Evolutionary conservation across 164 flowering plant genomes (phyloP), one percentile per base, ranked within the genome.

Genomic region (Kingdonia uniflora): DNA sequence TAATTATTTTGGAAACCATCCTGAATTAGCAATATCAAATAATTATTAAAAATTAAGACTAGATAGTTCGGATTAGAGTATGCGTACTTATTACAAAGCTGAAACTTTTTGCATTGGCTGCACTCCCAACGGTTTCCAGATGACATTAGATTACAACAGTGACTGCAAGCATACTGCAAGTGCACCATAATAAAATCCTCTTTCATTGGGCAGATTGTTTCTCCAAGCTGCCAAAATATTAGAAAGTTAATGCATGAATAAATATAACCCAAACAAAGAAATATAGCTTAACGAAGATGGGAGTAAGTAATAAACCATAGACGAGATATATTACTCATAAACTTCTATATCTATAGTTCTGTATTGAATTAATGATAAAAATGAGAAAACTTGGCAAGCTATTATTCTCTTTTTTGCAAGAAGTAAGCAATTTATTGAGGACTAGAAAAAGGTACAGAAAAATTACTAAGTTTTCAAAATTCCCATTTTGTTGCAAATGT

Each of bases 181-280:
- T 92, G 95, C 48, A 92, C 97, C 95, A 92, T 82, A 60, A 92
- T 88, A 67, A 92, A 92, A 68, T 88, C 95, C 58, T 92, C 99
- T 76, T 92, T 92, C 95, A 79, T 84, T 8, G 88, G 87, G 40
- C 57, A 53, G 29, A 92, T 88, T 17, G 87, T 76, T 61, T 82
- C 95, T 58, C 99, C 97, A 68, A 92, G 95, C 98, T 92, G 74
- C 39, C 56, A 37, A 68, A 53, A 11, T 8, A 38, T 2, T 22
- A 14, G 11, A 48, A 21, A 8, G 4, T 19, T 25, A 48, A 48
- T 13, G 13, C 13, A n/a, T n/a, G n/a, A n/a, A n/a, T n/a, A n/a
- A n/a, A n/a, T n/a, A n/a, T n/a, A n/a, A n/a, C n/a, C n/a, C n/a
- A n/a, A n/a, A n/a, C 13, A 11, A 21, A 7, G 16, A 12, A 21